Percentiles rank a stretch among this genome's conserved stretches.
Evolutionary conservation across 768 basidiomycete genomes (phyloP).

Genomic region (Suillus alpinus): DNA sequence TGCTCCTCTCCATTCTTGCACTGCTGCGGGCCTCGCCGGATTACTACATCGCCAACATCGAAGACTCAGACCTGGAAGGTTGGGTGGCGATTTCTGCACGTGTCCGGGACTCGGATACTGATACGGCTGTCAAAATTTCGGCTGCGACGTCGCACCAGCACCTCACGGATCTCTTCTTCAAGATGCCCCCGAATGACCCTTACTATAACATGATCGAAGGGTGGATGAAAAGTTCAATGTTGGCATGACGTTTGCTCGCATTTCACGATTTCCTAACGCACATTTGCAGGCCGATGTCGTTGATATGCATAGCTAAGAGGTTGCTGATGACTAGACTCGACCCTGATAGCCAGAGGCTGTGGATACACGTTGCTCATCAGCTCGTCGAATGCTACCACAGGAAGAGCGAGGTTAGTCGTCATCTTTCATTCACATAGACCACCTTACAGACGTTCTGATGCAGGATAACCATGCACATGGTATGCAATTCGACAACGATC

Average conservation of each 20-base stretch:
- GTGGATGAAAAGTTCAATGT: conserved; percentile 51
- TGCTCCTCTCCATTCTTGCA: conserved; percentile 65
- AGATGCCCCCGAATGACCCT: conserved; percentile 39
- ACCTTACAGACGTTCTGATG: conserved; percentile 6
- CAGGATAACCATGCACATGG: conserved; percentile 45
- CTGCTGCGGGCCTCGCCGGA: conserved; percentile 59
- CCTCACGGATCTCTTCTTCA: conserved; percentile 42
- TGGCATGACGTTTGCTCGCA: conserved; percentile 14
- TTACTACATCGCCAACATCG: conserved; percentile 51
- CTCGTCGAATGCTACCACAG: conserved; percentile 54
- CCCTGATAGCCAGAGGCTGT: conserved; percentile 61
- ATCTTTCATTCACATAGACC: not conserved
- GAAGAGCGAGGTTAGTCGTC: conserved; percentile 42
- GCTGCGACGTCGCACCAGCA: conserved; percentile 49
- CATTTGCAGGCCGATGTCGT: conserved; percentile 17
- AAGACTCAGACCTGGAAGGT: conserved; percentile 14
- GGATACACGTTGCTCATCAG: conserved; percentile 63
- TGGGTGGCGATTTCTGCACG: conserved; percentile 49
- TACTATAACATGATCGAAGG: conserved; percentile 34
- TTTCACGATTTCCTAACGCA: conserved; percentile 2
- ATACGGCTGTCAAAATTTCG: conserved; percentile 64
- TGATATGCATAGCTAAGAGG: conserved; percentile 52
- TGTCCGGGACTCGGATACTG: conserved; percentile 62
- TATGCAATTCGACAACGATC: conserved; percentile 49
- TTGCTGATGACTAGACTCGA: conserved; percentile 60